Conservation (phyloP, 2,329 filamentous ascomycete species). For the Beauveria brongniartii region DNA sequence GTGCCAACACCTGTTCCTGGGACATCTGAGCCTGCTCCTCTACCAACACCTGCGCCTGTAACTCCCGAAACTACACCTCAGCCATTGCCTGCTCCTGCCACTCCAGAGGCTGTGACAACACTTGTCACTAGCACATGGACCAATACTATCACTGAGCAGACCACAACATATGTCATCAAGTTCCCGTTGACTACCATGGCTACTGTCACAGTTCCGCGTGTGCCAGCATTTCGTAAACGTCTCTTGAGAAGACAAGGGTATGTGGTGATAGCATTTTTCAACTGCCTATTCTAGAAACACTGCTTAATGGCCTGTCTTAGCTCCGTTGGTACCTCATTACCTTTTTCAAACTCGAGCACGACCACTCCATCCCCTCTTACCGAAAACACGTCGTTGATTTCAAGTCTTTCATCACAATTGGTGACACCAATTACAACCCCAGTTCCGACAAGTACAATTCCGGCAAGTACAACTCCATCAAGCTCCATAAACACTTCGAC, state of each 20-base stretch:
- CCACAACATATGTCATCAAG: slow-evolving; percentile 32
- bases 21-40: too few species aligned
- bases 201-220: slow-evolving; percentile 22
- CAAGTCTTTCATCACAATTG: slow-evolving; percentile 23
- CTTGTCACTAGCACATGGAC: slow-evolving; percentile 31
- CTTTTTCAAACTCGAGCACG: slow-evolving; percentile 26
- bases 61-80: slow-evolving; percentile 9
- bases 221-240: slow-evolving; percentile 15
- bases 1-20: slow-evolving; percentile 6
- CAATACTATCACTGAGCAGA: slow-evolving; percentile 30
- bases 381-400: slow-evolving; percentile 16
- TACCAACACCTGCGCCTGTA: neutral
- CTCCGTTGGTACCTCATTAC: slow-evolving; percentile 9
- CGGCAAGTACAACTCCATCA: neutral
- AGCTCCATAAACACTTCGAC: neutral
- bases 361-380: slow-evolving; percentile 13
- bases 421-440: neutral
- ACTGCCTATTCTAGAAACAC: neutral
- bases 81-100: slow-evolving; percentile 23
- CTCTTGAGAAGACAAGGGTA: slow-evolving; percentile 24
- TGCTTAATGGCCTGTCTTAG: slow-evolving; percentile 15
- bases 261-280: slow-evolving; percentile 4
- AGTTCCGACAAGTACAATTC: neutral
- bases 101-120: slow-evolving; percentile 15
- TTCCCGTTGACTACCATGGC: slow-evolving; percentile 31